Percentiles rank a stretch among this genome's conserved stretches.
phyloP scores from a whole-genome alignment of 2,329 filamentous ascomycete genomes.

The Boeremia exigua region DNA sequence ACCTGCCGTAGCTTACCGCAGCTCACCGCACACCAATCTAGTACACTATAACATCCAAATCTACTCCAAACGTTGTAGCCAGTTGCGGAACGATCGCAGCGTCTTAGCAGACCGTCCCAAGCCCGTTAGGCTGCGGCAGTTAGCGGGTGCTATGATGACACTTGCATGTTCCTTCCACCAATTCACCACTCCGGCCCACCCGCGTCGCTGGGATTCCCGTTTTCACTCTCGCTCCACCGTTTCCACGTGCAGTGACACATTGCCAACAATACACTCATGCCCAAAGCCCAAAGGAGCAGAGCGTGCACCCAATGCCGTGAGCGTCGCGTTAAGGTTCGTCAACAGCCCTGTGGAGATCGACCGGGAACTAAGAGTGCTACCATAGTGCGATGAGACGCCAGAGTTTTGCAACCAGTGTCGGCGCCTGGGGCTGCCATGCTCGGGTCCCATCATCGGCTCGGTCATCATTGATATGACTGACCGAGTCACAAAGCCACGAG shows the following conservation, averaged over 20 bases:
- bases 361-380: conserved; percentile 15
- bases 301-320: conserved; percentile 44
- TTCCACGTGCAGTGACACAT: conserved; percentile 15
- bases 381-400: conserved; percentile 43
- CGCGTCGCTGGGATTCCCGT: conserved; percentile 22
- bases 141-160: conserved; percentile 20
- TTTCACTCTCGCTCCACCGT: conserved; percentile 19
- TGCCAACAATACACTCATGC: conserved; percentile 17
- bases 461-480: conserved; percentile 47
- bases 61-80: conserved; percentile 1
- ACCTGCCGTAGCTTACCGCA: too few species aligned
- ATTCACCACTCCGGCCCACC: conserved; percentile 15
- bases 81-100: conserved; percentile 4
- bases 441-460: conserved; percentile 39
- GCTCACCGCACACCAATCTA: not conserved
- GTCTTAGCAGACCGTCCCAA: conserved; percentile 8
- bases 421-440: conserved; percentile 38
- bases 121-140: conserved; percentile 10
- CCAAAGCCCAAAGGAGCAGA: conserved; percentile 42
- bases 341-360: conserved; percentile 13
- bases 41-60: not conserved
- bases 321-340: conserved; percentile 43
- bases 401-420: conserved; percentile 37
- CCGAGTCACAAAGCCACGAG: conserved; percentile 34
- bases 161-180: conserved; percentile 12